Percentiles rank a stretch among this genome's conserved stretches.
phyloP scores from a whole-genome alignment of 805 yeast genomes.

The Candida nanaspora region DNA sequence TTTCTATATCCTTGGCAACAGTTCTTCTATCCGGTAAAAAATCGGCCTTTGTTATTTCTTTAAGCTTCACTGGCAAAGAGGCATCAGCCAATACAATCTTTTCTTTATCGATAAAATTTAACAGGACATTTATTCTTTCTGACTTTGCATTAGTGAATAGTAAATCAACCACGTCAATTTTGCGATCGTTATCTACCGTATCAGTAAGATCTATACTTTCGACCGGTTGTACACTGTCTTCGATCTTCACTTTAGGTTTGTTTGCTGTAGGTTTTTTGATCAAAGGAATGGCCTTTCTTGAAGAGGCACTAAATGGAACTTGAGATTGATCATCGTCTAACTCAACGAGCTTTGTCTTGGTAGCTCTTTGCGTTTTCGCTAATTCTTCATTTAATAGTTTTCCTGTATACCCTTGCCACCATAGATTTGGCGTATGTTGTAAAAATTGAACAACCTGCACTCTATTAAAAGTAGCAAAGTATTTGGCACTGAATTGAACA shows the following conservation, averaged over 20 bases:
- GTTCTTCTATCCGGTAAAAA: slow-evolving; percentile 43
- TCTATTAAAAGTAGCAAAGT: no score
- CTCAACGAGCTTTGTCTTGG: neutral
- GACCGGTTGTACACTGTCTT: no score
- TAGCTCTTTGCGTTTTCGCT: no score
- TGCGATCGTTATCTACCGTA: no score
- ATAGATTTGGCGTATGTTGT: slow-evolving; percentile 4
- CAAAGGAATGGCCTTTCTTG: neutral
- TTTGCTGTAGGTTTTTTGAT: neutral
- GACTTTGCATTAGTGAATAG: no score
- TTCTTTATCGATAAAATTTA: neutral
- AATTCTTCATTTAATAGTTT: neutral
- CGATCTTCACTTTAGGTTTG: neutral
- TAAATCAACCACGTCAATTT: neutral
- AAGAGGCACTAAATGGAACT: neutral
- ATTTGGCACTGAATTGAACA: slow-evolving; percentile 10
- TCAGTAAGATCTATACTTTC: no score
- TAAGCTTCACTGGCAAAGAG: neutral
- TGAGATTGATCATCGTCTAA: neutral
- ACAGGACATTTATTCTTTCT: neutral
- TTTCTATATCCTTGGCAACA: slow-evolving; percentile 33
- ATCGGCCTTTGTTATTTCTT: neutral
- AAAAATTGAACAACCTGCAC: no score
- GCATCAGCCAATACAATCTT: neutral
- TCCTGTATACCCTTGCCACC: slow-evolving; percentile 13